A percentile compares a stretch with the other conserved stretches of the same genome.
These are phyloP conservation scores for Scutellaria minor DNA, from an alignment of 257 asterid species.

Conservation along the genomic window DNA sequence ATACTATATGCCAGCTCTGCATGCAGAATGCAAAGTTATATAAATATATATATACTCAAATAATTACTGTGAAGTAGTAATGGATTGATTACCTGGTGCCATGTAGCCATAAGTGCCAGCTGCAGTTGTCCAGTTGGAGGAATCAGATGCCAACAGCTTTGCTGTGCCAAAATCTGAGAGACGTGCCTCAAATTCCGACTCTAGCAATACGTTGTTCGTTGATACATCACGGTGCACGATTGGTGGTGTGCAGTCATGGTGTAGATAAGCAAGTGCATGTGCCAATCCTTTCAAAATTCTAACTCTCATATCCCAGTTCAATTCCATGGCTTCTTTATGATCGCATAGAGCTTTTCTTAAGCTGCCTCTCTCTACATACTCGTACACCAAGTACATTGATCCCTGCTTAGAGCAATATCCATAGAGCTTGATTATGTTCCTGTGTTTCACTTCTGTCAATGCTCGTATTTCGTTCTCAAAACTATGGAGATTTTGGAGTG, in stretches of 20 bases:
- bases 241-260: slow-evolving; percentile 85
- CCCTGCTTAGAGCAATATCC: slow-evolving; percentile 81
- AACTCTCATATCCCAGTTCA: slow-evolving; percentile 71
- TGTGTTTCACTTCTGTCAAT: slow-evolving; percentile 82
- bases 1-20: slow-evolving; percentile 85
- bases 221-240: slow-evolving; percentile 90
- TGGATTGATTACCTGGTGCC: slow-evolving; percentile 82
- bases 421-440: slow-evolving; percentile 85
- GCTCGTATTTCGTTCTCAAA: slow-evolving; percentile 87
- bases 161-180: slow-evolving; percentile 96
- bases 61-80: no score
- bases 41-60: no score
- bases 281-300: slow-evolving; percentile 80
- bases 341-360: slow-evolving; percentile 56
- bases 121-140: slow-evolving; percentile 76
- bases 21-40: background rate
- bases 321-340: slow-evolving; percentile 54
- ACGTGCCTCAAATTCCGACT: slow-evolving; percentile 69
- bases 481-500: slow-evolving; percentile 47
- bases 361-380: slow-evolving; percentile 85
- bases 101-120: slow-evolving; percentile 98
- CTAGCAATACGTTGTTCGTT: slow-evolving; percentile 71
- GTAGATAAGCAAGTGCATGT: slow-evolving; percentile 95
- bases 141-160: slow-evolving; percentile 59
- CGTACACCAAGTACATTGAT: slow-evolving; percentile 84